Evolutionary conservation across 139 green algal genomes (phyloP).

Genomic region (Astrephomene gubernaculifera): DNA sequence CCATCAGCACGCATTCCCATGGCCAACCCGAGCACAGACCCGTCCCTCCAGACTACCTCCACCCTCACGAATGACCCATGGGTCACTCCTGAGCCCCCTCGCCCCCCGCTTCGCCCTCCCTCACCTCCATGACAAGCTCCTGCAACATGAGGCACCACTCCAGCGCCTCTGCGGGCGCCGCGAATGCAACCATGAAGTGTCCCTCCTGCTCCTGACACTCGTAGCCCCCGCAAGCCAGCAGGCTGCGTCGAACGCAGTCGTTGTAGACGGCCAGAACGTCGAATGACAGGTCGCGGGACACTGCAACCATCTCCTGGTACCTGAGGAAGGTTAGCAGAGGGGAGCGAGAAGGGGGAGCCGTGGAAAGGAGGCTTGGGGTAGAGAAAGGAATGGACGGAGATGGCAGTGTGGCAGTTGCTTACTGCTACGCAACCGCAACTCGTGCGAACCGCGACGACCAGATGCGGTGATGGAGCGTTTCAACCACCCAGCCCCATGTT

Average conservation of each 20-base stretch:
- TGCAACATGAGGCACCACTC: constrained; percentile 73
- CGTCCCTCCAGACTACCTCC: no score
- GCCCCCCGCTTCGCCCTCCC: neutral
- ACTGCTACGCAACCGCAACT: no score
- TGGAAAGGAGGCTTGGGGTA: neutral
- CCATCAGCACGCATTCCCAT: no score
- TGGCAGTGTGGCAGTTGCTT: no score
- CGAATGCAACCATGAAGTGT: constrained; percentile 59
- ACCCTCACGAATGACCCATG: no score
- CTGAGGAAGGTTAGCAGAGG: no score
- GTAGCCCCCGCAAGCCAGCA: constrained; percentile 58
- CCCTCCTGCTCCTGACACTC: constrained; percentile 68
- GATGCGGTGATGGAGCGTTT: no score
- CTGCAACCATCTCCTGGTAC: constrained; percentile 52
- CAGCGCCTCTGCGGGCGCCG: constrained; percentile 52
- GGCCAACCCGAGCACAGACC: no score
- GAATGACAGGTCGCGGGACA: constrained; percentile 26
- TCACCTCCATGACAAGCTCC: constrained; percentile 64
- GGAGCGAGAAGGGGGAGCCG: no score
- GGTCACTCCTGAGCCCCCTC: no score
- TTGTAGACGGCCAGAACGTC: constrained; percentile 51
- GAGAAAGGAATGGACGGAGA: neutral
- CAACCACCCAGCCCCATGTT: no score
- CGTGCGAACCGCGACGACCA: no score
- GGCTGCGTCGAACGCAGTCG: constrained; percentile 47